Base-by-base conservation (phyloP, 139 green algal genomes). In the Helicosporidium sp. region DNA sequence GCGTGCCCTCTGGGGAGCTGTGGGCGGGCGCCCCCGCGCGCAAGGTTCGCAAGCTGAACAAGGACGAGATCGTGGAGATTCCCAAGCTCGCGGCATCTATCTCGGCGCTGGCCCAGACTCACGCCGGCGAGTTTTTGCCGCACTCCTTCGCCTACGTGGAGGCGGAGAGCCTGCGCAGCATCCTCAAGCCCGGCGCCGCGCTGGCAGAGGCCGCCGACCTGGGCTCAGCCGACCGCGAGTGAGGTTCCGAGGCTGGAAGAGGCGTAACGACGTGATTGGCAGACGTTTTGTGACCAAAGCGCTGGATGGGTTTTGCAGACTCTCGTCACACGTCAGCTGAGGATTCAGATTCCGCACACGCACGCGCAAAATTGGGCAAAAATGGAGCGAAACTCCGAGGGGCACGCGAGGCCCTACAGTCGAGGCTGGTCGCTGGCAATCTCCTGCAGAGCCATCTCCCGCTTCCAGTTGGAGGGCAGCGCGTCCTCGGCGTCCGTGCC, bases 21-120 rank as follows among this genome's bases (percentile, higher is more conserved):
- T 93, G 83, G 83, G 79, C 60, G 3, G 82, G 83, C 37, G 79
- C 75, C 51, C 83, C 83, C 19, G 82, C 80, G 0, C 58, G 55
- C 15, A 87, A 77, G 43, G 61, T 92, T 5, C 70, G 83, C 6
- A 66, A 83, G 41, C 58, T 92, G 25, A 86, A 65, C 31, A 69
- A 62, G 49, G 61, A 69, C 39, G 61, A 69, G 47, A 36, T 52
- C 46, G 49, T 37, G 28, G 55, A 45, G 24, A 69, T 69, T 28
- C 15, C 35, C 22, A 15, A 17, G 16, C 22, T 61, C 7, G 61
- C 61, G 6, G 29, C 46, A 15, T 26, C 12, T 6, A 36, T 64
- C 19, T 57, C 55, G 39, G 33, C 26, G 3, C 10, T 40, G 5
- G 47, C 51, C 3, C 49, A 61, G 26, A n/a, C 46, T 28, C 55